Evolutionary conservation across 2,329 filamentous ascomycete species (phyloP).

Genomic region (Exophiala sideris): DNA sequence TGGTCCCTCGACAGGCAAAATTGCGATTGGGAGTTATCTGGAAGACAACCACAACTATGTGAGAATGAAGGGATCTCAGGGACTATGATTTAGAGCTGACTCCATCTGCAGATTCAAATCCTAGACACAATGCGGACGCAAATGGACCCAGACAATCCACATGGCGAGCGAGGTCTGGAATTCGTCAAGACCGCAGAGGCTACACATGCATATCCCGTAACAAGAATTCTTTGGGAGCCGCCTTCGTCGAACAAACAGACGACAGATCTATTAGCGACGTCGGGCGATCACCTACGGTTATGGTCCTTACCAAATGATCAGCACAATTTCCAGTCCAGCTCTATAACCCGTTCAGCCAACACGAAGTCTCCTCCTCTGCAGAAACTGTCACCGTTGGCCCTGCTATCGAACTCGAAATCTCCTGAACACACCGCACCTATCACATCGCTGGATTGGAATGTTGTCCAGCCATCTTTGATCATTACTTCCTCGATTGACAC

Average conservation of each 20-base stretch:
- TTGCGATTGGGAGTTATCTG: conserved; percentile 91
- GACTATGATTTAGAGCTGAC: conserved; percentile 6
- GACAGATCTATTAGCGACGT: conserved; percentile 90
- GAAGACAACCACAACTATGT: conserved; percentile 99
- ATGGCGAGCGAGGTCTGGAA: conserved; percentile 75
- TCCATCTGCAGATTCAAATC: conserved; percentile 78
- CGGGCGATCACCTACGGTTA: conserved; percentile 85
- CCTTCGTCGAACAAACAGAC: conserved; percentile 92
- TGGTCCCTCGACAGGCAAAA: conserved; percentile 72
- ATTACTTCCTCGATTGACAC: conserved; percentile 99
- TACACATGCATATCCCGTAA: conserved; percentile 96
- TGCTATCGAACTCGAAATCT: conserved; percentile 96
- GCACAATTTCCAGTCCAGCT: conserved; percentile 57
- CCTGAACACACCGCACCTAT: conserved; percentile 96
- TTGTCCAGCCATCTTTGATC: conserved; percentile 90
- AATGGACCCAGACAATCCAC: conserved; percentile 63
- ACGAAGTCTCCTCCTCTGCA: conserved; percentile 60
- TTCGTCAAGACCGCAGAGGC: conserved; percentile 94
- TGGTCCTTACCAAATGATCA: conserved; percentile 74
- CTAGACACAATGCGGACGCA: conserved; percentile 80
- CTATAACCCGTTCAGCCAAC: conserved; percentile 62
- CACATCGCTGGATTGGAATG: conserved; percentile 97
- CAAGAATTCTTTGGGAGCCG: conserved; percentile 90
- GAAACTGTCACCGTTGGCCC: conserved; percentile 86
- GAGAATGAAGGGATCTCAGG: conserved; percentile 34